phyloP scores from a whole-genome alignment of 2,329 filamentous ascomycete genomes.

The Fusarium sp. region DNA sequence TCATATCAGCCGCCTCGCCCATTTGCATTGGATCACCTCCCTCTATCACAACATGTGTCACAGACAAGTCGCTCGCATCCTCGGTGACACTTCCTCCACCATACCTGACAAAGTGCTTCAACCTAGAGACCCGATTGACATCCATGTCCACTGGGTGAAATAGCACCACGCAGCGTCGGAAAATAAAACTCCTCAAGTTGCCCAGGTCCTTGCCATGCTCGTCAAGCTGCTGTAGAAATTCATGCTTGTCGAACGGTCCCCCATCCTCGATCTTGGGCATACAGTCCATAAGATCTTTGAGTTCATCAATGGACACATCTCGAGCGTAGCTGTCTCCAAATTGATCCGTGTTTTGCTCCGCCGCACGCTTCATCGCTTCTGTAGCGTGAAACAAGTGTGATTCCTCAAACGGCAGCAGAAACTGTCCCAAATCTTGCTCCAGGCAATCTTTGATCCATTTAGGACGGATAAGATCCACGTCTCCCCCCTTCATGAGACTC shows the following conservation, averaged over 20 bases:
- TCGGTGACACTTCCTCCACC: conserved; percentile 70
- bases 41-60: conserved; percentile 79
- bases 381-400: conserved; percentile 78
- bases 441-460: conserved; percentile 88
- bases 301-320: conserved; percentile 72
- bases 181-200: conserved; percentile 63
- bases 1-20: conserved; percentile 51
- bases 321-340: conserved; percentile 87
- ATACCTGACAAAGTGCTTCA: conserved; percentile 72
- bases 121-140: conserved; percentile 51
- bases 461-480: conserved; percentile 79
- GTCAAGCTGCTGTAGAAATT: conserved; percentile 66
- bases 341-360: conserved; percentile 74
- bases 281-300: conserved; percentile 61
- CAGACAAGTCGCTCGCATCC: conserved; percentile 58
- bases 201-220: conserved; percentile 64
- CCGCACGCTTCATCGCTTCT: conserved; percentile 63
- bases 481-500: conserved; percentile 78
- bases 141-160: conserved; percentile 49
- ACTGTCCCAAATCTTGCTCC: conserved; percentile 63
- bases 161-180: conserved; percentile 57
- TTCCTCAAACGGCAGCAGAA: conserved; percentile 71
- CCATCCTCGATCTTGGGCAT: conserved; percentile 62
- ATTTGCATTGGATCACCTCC: conserved; percentile 53
- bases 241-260: conserved; percentile 54